Evolutionary conservation across 352 stramenopile species (phyloP), one percentile per base, ranked within the genome.

Genomic region (Phytophthora fragariae): DNA sequence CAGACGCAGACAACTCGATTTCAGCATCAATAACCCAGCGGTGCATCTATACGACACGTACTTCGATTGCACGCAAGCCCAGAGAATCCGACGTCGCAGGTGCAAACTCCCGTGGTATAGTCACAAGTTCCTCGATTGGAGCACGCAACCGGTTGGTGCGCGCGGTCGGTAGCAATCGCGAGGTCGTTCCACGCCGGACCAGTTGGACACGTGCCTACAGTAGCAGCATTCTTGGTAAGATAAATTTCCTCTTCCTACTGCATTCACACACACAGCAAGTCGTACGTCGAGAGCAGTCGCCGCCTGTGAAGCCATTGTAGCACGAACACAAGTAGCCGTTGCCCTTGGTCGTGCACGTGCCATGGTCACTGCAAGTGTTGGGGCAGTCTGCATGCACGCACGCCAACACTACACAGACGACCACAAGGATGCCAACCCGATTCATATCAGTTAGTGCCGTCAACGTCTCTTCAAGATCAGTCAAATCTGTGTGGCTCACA

Each of bases 231-330:
- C 5, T 52, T 15, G 8, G 15, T 52, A 24, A 52, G 5, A 52
- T 21, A 52, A 21, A 3, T 9, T 0, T 24, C 5, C 15, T 21
- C 39, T 52, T 17, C 9, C 56, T 11, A 63, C 21, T 31, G 12
- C 50, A 53, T 12, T 37, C 37, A 21, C 6, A 14, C 6, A 14
- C 19, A 47, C 35, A 31, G 7, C 3, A 55, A 49, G 19, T 57
- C 73, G 35, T 73, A 83, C 89, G 84, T 8, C 69, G 77, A 9
- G 94, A 98, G 84, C 96, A 99, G 80, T 98, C 96, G n/a, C 88
- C 87, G 21, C 92, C 94, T 8, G 68, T 80, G 77, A 91, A 98
- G 27, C 92, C 91, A 55, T 84, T 84, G 68, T 96, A 97, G 75
- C 92, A 98, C 55, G 78, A 65, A 63, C 85, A 97, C 31, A 85